These are phyloP conservation scores for Calonectria pteridis DNA, from an alignment of 2,329 filamentous ascomycete genomes.

Conservation along the genomic window DNA sequence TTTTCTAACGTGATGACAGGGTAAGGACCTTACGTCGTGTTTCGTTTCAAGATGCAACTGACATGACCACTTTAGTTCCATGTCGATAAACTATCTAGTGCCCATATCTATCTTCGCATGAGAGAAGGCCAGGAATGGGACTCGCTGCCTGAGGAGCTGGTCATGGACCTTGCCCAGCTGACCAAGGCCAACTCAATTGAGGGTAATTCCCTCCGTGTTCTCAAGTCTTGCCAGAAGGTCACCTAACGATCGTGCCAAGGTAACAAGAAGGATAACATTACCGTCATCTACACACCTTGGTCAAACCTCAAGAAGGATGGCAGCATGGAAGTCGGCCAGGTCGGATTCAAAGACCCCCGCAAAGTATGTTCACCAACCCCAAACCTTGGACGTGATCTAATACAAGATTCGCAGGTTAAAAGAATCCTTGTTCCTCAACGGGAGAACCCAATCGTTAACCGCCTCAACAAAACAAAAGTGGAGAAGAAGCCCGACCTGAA, in stretches of 20 bases:
- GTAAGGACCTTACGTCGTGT: slow-evolving; percentile 25
- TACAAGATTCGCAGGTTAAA: slow-evolving; percentile 70
- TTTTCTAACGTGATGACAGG: slow-evolving; percentile 33
- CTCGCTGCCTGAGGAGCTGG: slow-evolving; percentile 76
- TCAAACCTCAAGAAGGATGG: slow-evolving; percentile 96
- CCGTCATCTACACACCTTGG: slow-evolving; percentile 97
- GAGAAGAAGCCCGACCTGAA: slow-evolving; percentile 89
- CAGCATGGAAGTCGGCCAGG: slow-evolving; percentile 94
- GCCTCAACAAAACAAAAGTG: slow-evolving; percentile 96
- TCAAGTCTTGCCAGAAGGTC: background rate
- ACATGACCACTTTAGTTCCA: slow-evolving; percentile 79
- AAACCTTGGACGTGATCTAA: background rate
- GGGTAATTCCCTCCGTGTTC: slow-evolving; percentile 62
- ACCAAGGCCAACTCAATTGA: slow-evolving; percentile 99
- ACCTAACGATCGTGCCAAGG: slow-evolving; percentile 60
- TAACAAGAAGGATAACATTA: slow-evolving; percentile 99
- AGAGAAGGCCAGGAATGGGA: slow-evolving; percentile 87
- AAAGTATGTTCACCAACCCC: slow-evolving; percentile 57
- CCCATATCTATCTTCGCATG: slow-evolving; percentile 94
- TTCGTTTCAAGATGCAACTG: background rate
- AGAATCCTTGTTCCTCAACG: slow-evolving; percentile 82
- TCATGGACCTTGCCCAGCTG: slow-evolving; percentile 93
- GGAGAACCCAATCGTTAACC: slow-evolving; percentile 93
- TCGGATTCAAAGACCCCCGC: slow-evolving; percentile 91
- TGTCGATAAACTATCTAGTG: slow-evolving; percentile 95